A percentile compares a stretch with the other conserved stretches of the same genome.
phyloP scores from a whole-genome alignment of 352 stramenopile genomes.

The Aphanomyces stellatus region DNA sequence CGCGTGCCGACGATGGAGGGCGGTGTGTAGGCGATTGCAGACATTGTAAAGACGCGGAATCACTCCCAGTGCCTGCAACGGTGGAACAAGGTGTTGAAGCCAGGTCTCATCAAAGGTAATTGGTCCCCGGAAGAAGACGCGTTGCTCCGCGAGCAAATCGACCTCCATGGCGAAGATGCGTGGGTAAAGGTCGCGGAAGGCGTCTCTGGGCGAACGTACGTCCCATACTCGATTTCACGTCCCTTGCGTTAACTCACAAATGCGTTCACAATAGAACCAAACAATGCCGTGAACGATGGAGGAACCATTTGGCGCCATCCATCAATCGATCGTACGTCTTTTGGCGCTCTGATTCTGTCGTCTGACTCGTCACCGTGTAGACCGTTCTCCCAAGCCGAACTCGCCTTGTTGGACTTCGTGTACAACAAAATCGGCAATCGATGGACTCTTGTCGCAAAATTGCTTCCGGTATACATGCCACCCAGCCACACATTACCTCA shows the following conservation, averaged over 20 bases:
- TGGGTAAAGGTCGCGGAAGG: conserved; percentile 16
- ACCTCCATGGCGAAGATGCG: conserved; percentile 10
- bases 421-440: conserved; percentile 19
- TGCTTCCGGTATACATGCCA: neutral
- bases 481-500: neutral
- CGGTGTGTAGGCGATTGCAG: conserved; percentile 23
- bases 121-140: conserved; percentile 64
- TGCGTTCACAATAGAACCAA: conserved; percentile 6
- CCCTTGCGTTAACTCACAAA: too few relatives aligned
- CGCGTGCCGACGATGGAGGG: neutral
- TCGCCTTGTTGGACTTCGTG: conserved; percentile 2
- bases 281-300: conserved; percentile 18
- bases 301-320: conserved; percentile 16
- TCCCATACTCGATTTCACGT: neutral
- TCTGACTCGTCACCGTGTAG: neutral
- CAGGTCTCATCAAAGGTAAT: conserved; percentile 67
- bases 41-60: conserved; percentile 21
- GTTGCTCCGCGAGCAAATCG: conserved; percentile 9
- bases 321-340: conserved; percentile 3
- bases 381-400: conserved; percentile 5
- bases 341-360: neutral
- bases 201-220: conserved; percentile 14
- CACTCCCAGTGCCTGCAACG: conserved; percentile 32
- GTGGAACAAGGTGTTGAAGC: conserved; percentile 54
- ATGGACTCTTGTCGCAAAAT: conserved; percentile 13